Conservation (phyloP, 78 protist genomes). For the Pelomyxa schiedti region DNA sequence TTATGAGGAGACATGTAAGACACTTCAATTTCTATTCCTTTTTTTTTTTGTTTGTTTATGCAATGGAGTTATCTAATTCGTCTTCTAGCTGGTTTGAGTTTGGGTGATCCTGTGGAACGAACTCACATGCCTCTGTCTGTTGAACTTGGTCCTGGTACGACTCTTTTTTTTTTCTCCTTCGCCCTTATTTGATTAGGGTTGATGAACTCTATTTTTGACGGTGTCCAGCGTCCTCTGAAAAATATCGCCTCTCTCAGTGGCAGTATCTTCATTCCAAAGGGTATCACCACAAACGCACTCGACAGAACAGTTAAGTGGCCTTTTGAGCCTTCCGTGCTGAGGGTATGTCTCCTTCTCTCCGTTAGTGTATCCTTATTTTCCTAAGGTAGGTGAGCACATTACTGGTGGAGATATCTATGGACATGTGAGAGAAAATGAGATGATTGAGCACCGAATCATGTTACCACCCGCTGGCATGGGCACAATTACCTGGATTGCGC, state of each 20-base stretch:
- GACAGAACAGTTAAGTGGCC: constrained; percentile 64
- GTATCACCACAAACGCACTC: constrained; percentile 84
- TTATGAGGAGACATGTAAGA: constrained; percentile 96
- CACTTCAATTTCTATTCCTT: neutral
- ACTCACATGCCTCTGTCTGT: constrained; percentile 98
- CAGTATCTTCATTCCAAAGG: constrained; percentile 94
- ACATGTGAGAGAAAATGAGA: constrained; percentile 80
- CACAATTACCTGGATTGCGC: constrained; percentile 72
- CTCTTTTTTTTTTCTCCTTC: too few species aligned
- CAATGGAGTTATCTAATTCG: neutral
- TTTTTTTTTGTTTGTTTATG: constrained; percentile 6
- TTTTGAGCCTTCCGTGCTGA: constrained; percentile 61
- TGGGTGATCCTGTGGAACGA: constrained; percentile 97
- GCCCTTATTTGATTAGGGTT: too few species aligned
- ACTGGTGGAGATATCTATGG: constrained; percentile 95
- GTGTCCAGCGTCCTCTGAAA: constrained; percentile 99
- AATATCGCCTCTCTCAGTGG: constrained; percentile 59
- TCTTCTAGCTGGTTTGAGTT: constrained; percentile 89
- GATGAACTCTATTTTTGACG: constrained; percentile 95
- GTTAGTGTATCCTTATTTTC: neutral
- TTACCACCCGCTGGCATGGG: constrained; percentile 87
- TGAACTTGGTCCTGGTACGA: constrained; percentile 99
- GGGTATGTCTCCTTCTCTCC: neutral
- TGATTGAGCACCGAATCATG: constrained; percentile 88
- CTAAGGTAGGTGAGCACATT: constrained; percentile 80